These are phyloP conservation scores for Shiraia sp. DNA, from an alignment of 2,329 filamentous ascomycete species.

Conservation along the genomic window DNA sequence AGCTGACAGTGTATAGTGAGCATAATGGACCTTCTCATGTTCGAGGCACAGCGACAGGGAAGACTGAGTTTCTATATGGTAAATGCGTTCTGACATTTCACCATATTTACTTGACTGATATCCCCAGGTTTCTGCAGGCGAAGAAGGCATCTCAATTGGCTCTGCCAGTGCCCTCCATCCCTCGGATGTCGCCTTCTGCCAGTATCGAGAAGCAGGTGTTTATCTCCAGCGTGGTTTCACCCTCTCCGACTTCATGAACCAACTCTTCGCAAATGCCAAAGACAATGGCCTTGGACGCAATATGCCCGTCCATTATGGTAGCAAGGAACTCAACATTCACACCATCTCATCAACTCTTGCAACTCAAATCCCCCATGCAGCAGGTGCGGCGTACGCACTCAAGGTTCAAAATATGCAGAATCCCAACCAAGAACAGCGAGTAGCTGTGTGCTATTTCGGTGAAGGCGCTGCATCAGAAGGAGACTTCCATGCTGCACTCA, in stretches of 20 bases:
- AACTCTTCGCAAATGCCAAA: conserved; percentile 84
- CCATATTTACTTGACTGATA: not conserved
- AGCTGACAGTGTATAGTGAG: conserved; percentile 53
- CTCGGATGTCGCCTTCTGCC: conserved; percentile 89
- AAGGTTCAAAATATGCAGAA: conserved; percentile 79
- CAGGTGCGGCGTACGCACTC: conserved; percentile 83
- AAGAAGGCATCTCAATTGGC: conserved; percentile 92
- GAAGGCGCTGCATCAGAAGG: conserved; percentile 90
- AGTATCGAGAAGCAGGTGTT: conserved; percentile 92
- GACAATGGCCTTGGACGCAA: conserved; percentile 84
- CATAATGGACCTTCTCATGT: conserved; percentile 97
- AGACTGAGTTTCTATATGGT: conserved; percentile 97
- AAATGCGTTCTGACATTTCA: not conserved
- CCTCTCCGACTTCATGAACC: conserved; percentile 89
- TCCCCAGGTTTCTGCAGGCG: conserved; percentile 72
- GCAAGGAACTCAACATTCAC: conserved; percentile 80
- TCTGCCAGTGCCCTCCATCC: conserved; percentile 80
- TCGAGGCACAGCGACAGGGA: conserved; percentile 95
- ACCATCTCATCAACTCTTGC: conserved; percentile 85
- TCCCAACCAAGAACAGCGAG: conserved; percentile 62
- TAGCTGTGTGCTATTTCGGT: conserved; percentile 85
- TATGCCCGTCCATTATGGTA: conserved; percentile 97
- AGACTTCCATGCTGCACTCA: conserved; percentile 88
- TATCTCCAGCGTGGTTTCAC: conserved; percentile 88
- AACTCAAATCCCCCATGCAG: conserved; percentile 86